A percentile compares a stretch with the other conserved stretches of the same genome.
These are phyloP conservation scores for Salicornia ramosissima DNA, from an alignment of 148 eudicot species.

Conservation along the genomic window DNA sequence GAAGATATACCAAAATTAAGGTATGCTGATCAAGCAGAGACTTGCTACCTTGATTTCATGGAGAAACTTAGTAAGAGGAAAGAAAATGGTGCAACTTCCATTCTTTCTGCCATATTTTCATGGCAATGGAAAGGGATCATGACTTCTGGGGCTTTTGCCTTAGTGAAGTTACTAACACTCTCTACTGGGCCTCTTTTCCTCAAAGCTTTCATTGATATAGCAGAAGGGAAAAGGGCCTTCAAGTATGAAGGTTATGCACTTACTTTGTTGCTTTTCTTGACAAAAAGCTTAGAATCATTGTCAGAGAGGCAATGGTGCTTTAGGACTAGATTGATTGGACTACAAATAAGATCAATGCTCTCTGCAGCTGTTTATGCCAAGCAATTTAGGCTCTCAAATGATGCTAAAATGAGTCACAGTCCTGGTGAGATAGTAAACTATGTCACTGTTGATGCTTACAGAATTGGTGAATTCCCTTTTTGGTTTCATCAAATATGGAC, in stretches of 20 bases:
- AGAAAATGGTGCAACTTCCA: conserved; percentile 19
- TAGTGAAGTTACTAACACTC: conserved; percentile 40
- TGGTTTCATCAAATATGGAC: conserved; percentile 66
- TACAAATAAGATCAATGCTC: conserved; percentile 47
- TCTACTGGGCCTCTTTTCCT: conserved; percentile 50
- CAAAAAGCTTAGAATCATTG: conserved; percentile 46
- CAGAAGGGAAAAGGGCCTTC: conserved; percentile 27
- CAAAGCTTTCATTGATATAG: conserved; percentile 37
- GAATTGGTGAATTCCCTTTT: conserved; percentile 53
- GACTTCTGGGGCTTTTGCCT: conserved; percentile 43
- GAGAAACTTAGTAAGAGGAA: conserved; percentile 29
- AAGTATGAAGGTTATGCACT: conserved; percentile 39
- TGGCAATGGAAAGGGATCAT: conserved; percentile 44
- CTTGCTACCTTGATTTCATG: conserved; percentile 37
- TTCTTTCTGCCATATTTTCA: conserved; percentile 30
- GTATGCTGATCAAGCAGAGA: conserved; percentile 35
- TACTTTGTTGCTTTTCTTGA: conserved; percentile 26
- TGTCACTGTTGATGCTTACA: conserved; percentile 50
- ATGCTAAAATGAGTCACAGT: conserved; percentile 36
- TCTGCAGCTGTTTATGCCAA: conserved; percentile 53
- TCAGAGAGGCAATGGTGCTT: conserved; percentile 58
- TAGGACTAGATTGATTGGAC: conserved; percentile 44
- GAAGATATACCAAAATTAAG: conserved; percentile 46
- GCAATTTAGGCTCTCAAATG: conserved; percentile 41
- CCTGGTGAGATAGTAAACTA: conserved; percentile 54